These are phyloP conservation scores for Solanum lycopersicoides DNA, from an alignment of 257 asterid species.

Conservation along the genomic window DNA sequence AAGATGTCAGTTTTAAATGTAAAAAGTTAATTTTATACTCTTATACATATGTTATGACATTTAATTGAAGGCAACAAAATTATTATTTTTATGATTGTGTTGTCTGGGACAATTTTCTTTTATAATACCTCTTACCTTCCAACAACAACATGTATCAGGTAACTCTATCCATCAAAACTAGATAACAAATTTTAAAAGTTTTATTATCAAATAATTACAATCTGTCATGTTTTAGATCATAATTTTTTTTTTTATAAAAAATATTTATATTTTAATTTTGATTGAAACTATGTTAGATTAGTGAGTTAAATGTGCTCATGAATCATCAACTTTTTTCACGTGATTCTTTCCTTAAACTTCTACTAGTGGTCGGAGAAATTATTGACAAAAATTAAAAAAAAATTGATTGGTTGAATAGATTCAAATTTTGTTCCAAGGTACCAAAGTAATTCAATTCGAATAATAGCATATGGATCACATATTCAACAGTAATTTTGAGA, in stretches of 20 bases:
- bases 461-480: background rate
- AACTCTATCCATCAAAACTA: too few relatives aligned
- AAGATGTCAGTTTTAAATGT: background rate
- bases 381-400: background rate
- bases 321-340: background rate
- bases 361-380: background rate
- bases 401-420: background rate
- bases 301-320: background rate
- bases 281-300: background rate
- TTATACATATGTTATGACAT: background rate
- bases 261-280: background rate
- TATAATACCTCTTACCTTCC: rapidly evolving
- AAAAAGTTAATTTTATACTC: background rate
- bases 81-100: too few relatives aligned
- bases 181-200: background rate
- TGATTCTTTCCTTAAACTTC: background rate
- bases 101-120: too few relatives aligned
- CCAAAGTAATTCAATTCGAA: background rate
- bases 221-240: background rate
- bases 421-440: background rate
- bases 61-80: background rate
- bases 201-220: background rate
- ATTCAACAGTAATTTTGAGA: background rate
- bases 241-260: too few relatives aligned
- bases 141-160: background rate